phyloP scores from a whole-genome alignment of 2,329 filamentous ascomycete genomes.

The Meredithiella fracta region DNA sequence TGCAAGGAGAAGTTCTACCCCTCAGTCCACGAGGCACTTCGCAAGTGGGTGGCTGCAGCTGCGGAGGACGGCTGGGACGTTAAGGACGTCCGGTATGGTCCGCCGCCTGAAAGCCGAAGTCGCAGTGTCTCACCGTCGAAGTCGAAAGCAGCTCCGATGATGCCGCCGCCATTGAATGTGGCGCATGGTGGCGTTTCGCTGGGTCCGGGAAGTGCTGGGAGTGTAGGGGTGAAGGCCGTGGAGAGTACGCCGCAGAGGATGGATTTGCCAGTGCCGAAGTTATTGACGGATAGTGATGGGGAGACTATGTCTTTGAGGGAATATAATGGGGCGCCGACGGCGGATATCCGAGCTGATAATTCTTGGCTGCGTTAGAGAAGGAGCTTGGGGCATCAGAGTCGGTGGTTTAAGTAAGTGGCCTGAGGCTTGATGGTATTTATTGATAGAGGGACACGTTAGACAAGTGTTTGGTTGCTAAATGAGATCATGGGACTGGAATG shows the following conservation, averaged over 20 bases:
- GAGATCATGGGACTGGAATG: too few relatives aligned
- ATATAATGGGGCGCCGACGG: slow-evolving; percentile 7
- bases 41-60: slow-evolving; percentile 80
- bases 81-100: slow-evolving; percentile 61
- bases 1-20: slow-evolving; percentile 98
- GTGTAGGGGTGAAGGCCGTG: background rate
- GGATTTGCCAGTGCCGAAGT: slow-evolving; percentile 12
- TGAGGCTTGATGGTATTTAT: background rate
- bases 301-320: slow-evolving; percentile 8
- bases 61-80: slow-evolving; percentile 79
- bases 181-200: background rate
- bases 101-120: slow-evolving; percentile 24
- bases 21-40: slow-evolving; percentile 72
- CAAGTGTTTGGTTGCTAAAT: too few relatives aligned
- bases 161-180: slow-evolving; percentile 6
- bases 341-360: slow-evolving; percentile 12
- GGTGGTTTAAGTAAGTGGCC: slow-evolving; percentile 2
- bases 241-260: slow-evolving; percentile 8
- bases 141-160: slow-evolving; percentile 8
- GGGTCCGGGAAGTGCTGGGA: background rate
- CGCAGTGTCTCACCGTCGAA: slow-evolving; percentile 14
- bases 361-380: slow-evolving; percentile 13
- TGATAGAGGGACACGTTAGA: too few relatives aligned
- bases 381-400: slow-evolving; percentile 1
- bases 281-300: slow-evolving; percentile 12